Evolutionary conservation across 345 rosid species (phyloP), one percentile per base, ranked within the genome.

Genomic region (Noccaea bulbosa): DNA sequence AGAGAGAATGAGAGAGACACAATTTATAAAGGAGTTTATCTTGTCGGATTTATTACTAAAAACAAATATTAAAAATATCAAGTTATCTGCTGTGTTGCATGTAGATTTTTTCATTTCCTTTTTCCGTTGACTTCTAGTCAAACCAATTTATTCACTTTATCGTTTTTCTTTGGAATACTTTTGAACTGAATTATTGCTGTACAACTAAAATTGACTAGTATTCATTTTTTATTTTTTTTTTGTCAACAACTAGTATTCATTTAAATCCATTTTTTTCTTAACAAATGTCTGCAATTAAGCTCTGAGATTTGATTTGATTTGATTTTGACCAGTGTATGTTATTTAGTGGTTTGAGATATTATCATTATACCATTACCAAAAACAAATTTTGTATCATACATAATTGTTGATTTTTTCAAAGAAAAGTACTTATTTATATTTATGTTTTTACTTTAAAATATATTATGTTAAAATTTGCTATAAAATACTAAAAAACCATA

Each of bases 21-120:
- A 46, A 33, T 32, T 24, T 56, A 44, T 20, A 68, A 48, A 11
- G 14, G 52, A 45, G 64, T 55, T 68, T 54, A 44, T 55, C 53
- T 68, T 63, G 72, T 54, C 64, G 53, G 64, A 45, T 55, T 67
- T 52, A 67, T 30, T 67, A 53, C 44, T 24, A 24, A 24, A 24
- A 24, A 55, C 6, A 54, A 53, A 32, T 0, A 32, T 1, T n/a
- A 38, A 11, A 16, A 11, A 9, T 61, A 47, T 30, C 16, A 11
- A 37, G 44, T 45, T 16, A 46, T 63, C 55, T 10, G 30, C 62
- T 56, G 45, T 56, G 45, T 56, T 44, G 45, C 45, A 17, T 12
- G 45, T 57, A 9, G 14, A 37, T 34, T 32, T 55, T 63, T 39
- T 11, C 20, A 15, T 48, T 65, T 65, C 47, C 47, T 3, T 49